phyloP scores from a whole-genome alignment of 2,329 filamentous ascomycete species.

The Trichophyton equinum region DNA sequence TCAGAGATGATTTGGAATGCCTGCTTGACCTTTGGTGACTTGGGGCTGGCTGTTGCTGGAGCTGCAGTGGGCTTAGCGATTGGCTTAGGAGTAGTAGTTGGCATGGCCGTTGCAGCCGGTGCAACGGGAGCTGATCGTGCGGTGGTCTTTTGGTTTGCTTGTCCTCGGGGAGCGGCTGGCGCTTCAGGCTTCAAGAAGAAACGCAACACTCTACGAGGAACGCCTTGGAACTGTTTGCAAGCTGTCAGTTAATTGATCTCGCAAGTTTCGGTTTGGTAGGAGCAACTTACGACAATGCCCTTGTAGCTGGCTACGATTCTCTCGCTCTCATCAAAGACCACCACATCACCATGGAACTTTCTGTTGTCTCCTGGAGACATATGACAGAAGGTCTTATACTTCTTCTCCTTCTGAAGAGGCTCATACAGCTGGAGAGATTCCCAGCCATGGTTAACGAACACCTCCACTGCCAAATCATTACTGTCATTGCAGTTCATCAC shows the following conservation, averaged over 20 bases:
- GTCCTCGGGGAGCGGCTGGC: background rate
- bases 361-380: constrained; percentile 18
- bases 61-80: background rate
- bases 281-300: constrained; percentile 11
- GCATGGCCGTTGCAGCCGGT: background rate
- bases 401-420: constrained; percentile 15
- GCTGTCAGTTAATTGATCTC: constrained; percentile 11
- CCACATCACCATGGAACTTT: constrained; percentile 19
- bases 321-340: constrained; percentile 20
- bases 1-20: constrained; percentile 9
- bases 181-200: constrained; percentile 6
- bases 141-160: background rate
- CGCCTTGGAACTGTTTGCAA: constrained; percentile 14
- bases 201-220: constrained; percentile 15
- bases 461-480: constrained; percentile 18
- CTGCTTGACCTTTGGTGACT: background rate
- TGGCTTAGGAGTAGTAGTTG: background rate
- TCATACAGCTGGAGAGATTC: constrained; percentile 19
- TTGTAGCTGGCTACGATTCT: constrained; percentile 22
- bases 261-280: background rate
- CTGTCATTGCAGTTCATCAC: constrained; percentile 25
- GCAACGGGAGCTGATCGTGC: background rate
- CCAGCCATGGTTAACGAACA: constrained; percentile 28
- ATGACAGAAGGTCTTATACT: background rate
- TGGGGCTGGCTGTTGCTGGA: background rate